Conservation (phyloP, 495 filamentous ascomycete species). For the Bathelium albidoporum region DNA sequence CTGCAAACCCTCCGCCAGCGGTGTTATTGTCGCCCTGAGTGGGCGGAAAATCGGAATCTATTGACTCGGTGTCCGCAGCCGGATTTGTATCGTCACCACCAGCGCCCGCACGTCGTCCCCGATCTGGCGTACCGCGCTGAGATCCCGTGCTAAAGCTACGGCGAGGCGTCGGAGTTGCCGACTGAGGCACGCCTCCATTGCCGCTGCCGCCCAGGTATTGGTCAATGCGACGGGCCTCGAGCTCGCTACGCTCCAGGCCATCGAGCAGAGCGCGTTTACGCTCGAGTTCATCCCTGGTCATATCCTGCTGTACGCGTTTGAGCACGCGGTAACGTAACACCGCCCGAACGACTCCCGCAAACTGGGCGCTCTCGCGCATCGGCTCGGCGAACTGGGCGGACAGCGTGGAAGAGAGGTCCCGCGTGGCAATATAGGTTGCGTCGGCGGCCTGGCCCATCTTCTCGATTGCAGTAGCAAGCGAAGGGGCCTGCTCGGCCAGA, state of each 20-base stretch:
- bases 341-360: slow-evolving; percentile 82
- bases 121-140: slow-evolving; percentile 29
- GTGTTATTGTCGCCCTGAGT: slow-evolving; percentile 62
- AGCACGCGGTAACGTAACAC: slow-evolving; percentile 81
- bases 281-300: slow-evolving; percentile 81
- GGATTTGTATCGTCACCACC: slow-evolving; percentile 30
- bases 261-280: slow-evolving; percentile 74
- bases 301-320: slow-evolving; percentile 92
- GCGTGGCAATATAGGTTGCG: slow-evolving; percentile 89
- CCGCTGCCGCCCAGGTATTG: slow-evolving; percentile 71
- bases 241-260: slow-evolving; percentile 76
- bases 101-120: slow-evolving; percentile 13
- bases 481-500: slow-evolving; percentile 75
- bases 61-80: slow-evolving; percentile 61
- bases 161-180: slow-evolving; percentile 31
- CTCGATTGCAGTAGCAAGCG: slow-evolving; percentile 88
- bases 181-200: too few species aligned
- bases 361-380: slow-evolving; percentile 93
- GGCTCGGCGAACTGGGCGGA: slow-evolving; percentile 91
- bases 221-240: slow-evolving; percentile 84
- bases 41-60: slow-evolving; percentile 90
- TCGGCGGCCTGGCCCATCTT: slow-evolving; percentile 90
- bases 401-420: slow-evolving; percentile 72
- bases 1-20: not conserved
- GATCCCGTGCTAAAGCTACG: slow-evolving; percentile 49